A percentile compares a stretch with the other conserved stretches of the same genome.
Conservation (phyloP, 2,329 filamentous ascomycete genomes). For the Chaetomiaceae sp. region DNA sequence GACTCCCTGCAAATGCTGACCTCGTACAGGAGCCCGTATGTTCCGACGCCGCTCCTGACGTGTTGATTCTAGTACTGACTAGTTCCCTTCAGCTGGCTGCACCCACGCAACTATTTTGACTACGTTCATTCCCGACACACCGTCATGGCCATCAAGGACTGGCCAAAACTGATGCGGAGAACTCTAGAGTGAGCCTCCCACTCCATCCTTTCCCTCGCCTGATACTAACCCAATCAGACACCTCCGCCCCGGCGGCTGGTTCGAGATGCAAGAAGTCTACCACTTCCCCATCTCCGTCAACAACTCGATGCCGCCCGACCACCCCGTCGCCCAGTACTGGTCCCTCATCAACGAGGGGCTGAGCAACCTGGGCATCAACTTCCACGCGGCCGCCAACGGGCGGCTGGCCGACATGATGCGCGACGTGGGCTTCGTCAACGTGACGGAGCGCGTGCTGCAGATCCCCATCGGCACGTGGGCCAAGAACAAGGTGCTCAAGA, state of each 20-base stretch:
- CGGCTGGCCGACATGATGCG: constrained; percentile 35
- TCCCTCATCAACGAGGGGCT: constrained; percentile 31
- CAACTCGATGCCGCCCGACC: constrained; percentile 38
- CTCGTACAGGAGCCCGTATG: constrained; percentile 23
- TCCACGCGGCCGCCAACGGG: constrained; percentile 33
- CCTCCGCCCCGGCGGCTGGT: constrained; percentile 46
- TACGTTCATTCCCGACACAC: constrained; percentile 48
- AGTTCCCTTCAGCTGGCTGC: constrained; percentile 35
- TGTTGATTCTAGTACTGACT: constrained; percentile 2
- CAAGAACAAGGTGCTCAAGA: constrained; percentile 39
- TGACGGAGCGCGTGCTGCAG: constrained; percentile 40
- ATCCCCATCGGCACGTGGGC: constrained; percentile 47
- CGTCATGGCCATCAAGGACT: constrained; percentile 49
- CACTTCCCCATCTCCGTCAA: constrained; percentile 41
- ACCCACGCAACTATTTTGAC: constrained; percentile 52
- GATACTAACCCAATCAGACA: constrained; percentile 30
- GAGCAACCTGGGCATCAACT: constrained; percentile 37
- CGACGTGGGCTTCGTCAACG: constrained; percentile 41
- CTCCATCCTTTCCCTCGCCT: neutral
- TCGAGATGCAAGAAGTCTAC: constrained; percentile 48
- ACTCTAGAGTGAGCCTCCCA: constrained; percentile 40
- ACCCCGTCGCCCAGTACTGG: constrained; percentile 38
- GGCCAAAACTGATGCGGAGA: constrained; percentile 45
- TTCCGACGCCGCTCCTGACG: neutral
- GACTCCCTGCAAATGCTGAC: constrained; percentile 30